A percentile compares a stretch with the other conserved stretches of the same genome.
Conservation (phyloP, 305 asterid genomes). For the Plantago coronopus region DNA sequence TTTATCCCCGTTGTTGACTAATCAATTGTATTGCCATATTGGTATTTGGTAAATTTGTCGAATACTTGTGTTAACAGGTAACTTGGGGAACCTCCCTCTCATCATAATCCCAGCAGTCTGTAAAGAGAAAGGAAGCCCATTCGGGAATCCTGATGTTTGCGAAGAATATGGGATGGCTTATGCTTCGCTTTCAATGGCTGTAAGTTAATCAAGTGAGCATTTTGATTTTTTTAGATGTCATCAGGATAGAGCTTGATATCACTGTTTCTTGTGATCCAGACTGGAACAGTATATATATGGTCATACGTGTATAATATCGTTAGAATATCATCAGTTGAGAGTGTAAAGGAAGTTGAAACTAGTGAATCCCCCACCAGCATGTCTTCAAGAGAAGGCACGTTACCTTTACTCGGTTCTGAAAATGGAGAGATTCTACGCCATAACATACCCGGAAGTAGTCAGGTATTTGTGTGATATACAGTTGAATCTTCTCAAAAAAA, state of each 20-base stretch:
- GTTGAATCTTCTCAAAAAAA: background rate
- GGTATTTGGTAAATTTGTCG: background rate
- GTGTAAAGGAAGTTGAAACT: conserved; percentile 48
- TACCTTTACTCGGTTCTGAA: conserved; percentile 53
- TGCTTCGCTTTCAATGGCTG: conserved; percentile 93
- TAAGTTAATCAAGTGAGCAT: conserved; percentile 37
- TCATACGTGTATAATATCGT: conserved; percentile 70
- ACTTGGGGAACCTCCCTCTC: conserved; percentile 79
- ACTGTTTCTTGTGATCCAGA: conserved; percentile 33
- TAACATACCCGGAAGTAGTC: conserved; percentile 33
- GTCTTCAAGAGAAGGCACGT: conserved; percentile 34
- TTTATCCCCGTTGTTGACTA: background rate
- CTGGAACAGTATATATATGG: conserved; percentile 79
- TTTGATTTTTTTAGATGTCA: too few species aligned
- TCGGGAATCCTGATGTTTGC: conserved; percentile 68
- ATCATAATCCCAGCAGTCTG: conserved; percentile 87
- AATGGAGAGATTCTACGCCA: conserved; percentile 35
- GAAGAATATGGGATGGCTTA: conserved; percentile 67
- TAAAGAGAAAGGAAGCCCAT: conserved; percentile 82
- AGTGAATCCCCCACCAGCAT: conserved; percentile 37
- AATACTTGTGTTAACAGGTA: conserved; percentile 43
- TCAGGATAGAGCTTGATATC: too few species aligned
- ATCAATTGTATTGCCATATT: too few species aligned
- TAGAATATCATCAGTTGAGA: conserved; percentile 48
- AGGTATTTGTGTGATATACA: conserved; percentile 33